Base-by-base conservation (phyloP, 106 monocot genomes). In the Acorus gramineus region DNA sequence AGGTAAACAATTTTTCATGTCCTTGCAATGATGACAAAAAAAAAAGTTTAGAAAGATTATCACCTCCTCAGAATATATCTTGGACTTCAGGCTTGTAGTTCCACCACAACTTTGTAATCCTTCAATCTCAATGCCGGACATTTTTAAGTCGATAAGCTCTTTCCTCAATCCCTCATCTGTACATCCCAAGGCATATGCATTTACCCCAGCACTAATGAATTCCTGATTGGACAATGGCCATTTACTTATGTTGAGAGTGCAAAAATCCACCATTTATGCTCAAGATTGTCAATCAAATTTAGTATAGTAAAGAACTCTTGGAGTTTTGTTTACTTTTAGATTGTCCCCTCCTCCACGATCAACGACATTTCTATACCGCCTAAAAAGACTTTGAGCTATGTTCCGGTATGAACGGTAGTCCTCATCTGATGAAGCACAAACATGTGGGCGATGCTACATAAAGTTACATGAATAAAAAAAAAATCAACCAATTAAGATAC, bases 171-270 rank as follows among this genome's bases (percentile, higher is more conserved):
- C 87, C 68, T 93, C 93, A 61, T 86, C 86, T 46, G 93, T 93
- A 74, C 93, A 93, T 52, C 93, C 93, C 65, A 93, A 83, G 42
- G 92, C 85, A 81, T 93, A 93, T 55, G 93, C 89, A 79, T 89
- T 89, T 51, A 93, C 93, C 0, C 79, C 89, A 52, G 79, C 93
- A 84, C 57, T 84, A 48, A 93, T 86, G 65, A 93, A 93, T 53
- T 89, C 93, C 89, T 89, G 53, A 5, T 43, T n/a, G 63, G 42
- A 55, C 14, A 3, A 6, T 62, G 8, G 6, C 11, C 58, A 75
- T 50, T 51, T 8, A 10, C 46, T 14, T 51, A 53, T 2, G 28
- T 9, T 51, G 45, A 42, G 55, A 44, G 47, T 14, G 12, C 51
- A 63, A 60, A 53, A 12, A 28, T 28, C 28, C 28, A 28, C 0